Base-by-base conservation (phyloP, 805 yeast genomes). In the Nakazawaea pomicola region DNA sequence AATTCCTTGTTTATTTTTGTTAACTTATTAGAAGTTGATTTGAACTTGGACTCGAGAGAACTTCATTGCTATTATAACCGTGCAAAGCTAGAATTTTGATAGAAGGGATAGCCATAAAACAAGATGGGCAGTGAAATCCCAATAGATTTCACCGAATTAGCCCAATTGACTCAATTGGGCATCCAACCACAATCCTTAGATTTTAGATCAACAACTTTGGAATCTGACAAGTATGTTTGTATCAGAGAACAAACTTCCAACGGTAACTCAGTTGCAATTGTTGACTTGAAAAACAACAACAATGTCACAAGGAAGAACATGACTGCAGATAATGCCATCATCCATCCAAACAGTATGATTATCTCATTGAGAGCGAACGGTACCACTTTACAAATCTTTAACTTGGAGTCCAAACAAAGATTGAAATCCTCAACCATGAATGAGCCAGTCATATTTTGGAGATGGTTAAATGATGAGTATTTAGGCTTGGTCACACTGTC, bases 271-370 rank as follows among this genome's bases (percentile, higher is more conserved):
- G 98, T 95, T 40, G 96, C 96, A 33, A 93, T 93, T 54, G 78
- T 93, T 48, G 95, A 93, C 58, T 72, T 93, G 56, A 72, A 77
- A 49, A 80, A 85, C 58, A 79, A 79, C 67, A 86, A 86, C 64
- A 75, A 78, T 53, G 78, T 90, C 46, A 83, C 85, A 17, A 80
- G 95, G 58, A 91, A 93, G 65, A 84, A 86, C 61, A 93, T 93
- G 96, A 76, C 86, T 42, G 99, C 99, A 33, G 99, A 93, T 65
- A 85, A 89, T 48, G 98, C 97, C 38, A 93, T 93, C 58, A 81
- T 93, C 93, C 95, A 89, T 63, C 98, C 99, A 25, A 57, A 66
- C n/a, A 79, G 83, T 61, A 80, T 83, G 64, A 88, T 90, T 48
- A 89, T 93, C 53, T 88, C 96, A 12, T 77, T 93, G 50, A 78